These are phyloP conservation scores for Funneliformis caledonium DNA, from an alignment of 371 early-diverging fungal species.

Conservation along the genomic window DNA sequence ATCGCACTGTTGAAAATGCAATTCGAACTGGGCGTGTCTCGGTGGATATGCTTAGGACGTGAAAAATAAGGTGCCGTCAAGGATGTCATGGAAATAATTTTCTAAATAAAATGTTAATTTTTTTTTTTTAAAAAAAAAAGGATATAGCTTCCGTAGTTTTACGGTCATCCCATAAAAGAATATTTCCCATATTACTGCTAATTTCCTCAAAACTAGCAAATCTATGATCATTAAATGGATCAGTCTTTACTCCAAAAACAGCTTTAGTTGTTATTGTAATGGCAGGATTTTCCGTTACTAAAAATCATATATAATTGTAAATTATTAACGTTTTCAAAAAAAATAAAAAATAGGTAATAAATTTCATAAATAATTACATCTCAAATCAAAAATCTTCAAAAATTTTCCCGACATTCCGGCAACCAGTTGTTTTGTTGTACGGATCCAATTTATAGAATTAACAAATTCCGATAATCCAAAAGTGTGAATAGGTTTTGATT, in stretches of 20 bases:
- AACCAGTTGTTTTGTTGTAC: conserved; percentile 57
- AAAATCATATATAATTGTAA: not conserved
- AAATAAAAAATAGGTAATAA: not conserved
- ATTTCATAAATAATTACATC: conserved; percentile 51
- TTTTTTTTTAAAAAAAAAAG: conserved; percentile 40
- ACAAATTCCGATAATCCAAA: conserved; percentile 77
- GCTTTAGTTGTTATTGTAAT: conserved; percentile 70
- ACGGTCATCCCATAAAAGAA: conserved; percentile 82
- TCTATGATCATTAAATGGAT: conserved; percentile 74
- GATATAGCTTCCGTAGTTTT: conserved; percentile 66
- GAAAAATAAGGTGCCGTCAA: not conserved
- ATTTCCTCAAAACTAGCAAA: conserved; percentile 72
- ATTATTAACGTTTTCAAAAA: not conserved
- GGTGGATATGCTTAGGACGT: conserved; percentile 26
- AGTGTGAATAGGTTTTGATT: conserved; percentile 58
- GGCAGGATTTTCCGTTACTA: conserved; percentile 41
- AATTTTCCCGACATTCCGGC: conserved; percentile 81
- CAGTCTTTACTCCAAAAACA: conserved; percentile 69
- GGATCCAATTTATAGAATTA: conserved; percentile 76
- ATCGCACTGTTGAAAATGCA: conserved; percentile 64
- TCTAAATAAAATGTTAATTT: conserved; percentile 23
- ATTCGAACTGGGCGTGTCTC: conserved; percentile 56
- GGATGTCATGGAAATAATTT: conserved; percentile 2
- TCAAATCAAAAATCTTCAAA: conserved; percentile 74
- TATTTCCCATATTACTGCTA: conserved; percentile 55